phyloP scores from a whole-genome alignment of 2,329 filamentous ascomycete species.

The Xylariaceae sp. region DNA sequence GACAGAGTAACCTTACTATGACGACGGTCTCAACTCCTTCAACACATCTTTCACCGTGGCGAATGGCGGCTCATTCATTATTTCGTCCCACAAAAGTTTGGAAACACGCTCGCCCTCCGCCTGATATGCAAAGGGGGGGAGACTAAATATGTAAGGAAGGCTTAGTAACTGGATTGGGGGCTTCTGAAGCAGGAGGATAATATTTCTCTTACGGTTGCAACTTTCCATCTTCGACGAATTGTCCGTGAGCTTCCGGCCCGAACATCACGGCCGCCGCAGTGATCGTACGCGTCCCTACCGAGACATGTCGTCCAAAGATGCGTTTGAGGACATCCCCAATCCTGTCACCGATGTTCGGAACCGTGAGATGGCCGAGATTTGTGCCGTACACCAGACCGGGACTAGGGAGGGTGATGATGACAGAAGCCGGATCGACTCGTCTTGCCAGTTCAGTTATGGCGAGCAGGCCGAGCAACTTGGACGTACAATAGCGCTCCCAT shows the following conservation, averaged over 20 bases:
- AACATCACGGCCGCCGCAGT: constrained; percentile 5
- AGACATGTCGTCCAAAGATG: constrained; percentile 4
- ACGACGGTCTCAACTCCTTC: too few species aligned
- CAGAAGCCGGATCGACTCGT: constrained; percentile 16
- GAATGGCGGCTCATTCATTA: too few species aligned
- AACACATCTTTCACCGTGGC: too few species aligned
- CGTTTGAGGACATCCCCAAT: constrained; percentile 3
- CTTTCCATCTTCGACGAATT: constrained; percentile 9
- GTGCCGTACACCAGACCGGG: constrained; percentile 10
- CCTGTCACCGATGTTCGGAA: constrained; percentile 1
- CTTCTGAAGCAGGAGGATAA: not conserved
- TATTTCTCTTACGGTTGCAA: constrained; percentile 9
- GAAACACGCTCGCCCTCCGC: too few species aligned
- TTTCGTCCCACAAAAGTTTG: too few species aligned
- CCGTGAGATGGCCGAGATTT: constrained; percentile 1
- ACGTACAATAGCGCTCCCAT: constrained; percentile 13
- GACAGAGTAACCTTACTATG: too few species aligned
- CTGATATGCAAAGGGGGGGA: too few species aligned
- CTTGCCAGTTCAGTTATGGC: constrained; percentile 23
- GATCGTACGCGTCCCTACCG: constrained; percentile 6
- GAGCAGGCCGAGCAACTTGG: constrained; percentile 15
- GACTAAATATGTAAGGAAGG: too few species aligned
- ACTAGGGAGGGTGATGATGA: constrained; percentile 7
- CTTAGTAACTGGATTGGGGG: too few species aligned
- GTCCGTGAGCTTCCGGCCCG: constrained; percentile 8